These are phyloP conservation scores for Dactylis glomerata DNA, from an alignment of 176 grass and related monocot genomes.

Conservation along the genomic window DNA sequence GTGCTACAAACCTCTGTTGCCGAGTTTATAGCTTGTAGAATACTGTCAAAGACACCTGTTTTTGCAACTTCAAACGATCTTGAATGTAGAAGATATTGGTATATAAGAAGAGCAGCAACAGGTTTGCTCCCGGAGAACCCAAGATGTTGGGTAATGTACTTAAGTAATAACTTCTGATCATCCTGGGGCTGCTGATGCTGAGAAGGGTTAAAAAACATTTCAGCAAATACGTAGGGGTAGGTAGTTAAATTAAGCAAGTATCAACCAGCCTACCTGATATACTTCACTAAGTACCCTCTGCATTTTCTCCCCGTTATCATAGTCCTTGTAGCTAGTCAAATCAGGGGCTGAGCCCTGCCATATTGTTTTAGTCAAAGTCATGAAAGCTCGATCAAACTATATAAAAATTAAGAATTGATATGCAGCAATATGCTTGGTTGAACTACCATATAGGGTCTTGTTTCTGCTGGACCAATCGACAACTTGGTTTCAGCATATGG, in stretches of 20 bases:
- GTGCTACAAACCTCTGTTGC: conserved; percentile 50
- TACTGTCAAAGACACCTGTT: conserved; percentile 60
- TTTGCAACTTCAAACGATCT: conserved; percentile 74
- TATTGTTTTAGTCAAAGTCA: neutral
- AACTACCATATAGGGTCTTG: conserved; percentile 51
- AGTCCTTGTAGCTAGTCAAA: conserved; percentile 50
- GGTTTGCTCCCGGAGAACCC: conserved; percentile 50
- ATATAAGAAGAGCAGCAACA: conserved; percentile 61
- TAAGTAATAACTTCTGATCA: conserved; percentile 56
- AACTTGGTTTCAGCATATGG: conserved; percentile 44
- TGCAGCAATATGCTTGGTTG: conserved; percentile 22
- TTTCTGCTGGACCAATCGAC: conserved; percentile 25
- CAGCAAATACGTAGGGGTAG: neutral
- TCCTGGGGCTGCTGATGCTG: conserved; percentile 39
- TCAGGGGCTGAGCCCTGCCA: conserved; percentile 31
- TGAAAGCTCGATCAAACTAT: neutral
- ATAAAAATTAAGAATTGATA: conserved; percentile 20
- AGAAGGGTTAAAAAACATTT: conserved; percentile 23
- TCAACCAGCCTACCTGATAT: conserved; percentile 57
- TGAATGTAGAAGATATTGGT: conserved; percentile 60
- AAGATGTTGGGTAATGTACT: conserved; percentile 61
- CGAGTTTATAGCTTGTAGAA: conserved; percentile 60
- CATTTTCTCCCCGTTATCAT: conserved; percentile 63
- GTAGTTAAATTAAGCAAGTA: conserved; percentile 16
- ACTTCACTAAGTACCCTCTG: conserved; percentile 57